phyloP scores from a whole-genome alignment of 2,329 filamentous ascomycete genomes.

The Ceratocystis huliohia region DNA sequence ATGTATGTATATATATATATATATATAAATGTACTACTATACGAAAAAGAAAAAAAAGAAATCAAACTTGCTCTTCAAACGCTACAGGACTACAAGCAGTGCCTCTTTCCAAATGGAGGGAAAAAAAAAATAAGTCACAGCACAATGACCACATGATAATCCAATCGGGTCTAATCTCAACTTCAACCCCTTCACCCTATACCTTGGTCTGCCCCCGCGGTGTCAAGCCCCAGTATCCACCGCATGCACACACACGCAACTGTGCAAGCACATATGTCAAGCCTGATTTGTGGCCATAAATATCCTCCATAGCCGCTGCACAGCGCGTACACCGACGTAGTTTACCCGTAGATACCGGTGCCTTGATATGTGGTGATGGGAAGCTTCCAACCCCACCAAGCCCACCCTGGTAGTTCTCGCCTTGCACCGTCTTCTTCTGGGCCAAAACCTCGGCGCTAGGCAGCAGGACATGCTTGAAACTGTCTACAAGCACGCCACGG shows the following conservation, averaged over 20 bases:
- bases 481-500: slow-evolving; percentile 35
- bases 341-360: slow-evolving; percentile 35
- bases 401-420: slow-evolving; percentile 19
- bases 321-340: slow-evolving; percentile 38
- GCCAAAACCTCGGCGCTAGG: slow-evolving; percentile 22
- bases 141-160: not conserved
- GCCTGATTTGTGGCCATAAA: slow-evolving; percentile 36
- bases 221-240: slow-evolving; percentile 38
- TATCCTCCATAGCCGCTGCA: slow-evolving; percentile 52
- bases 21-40: too few relatives aligned
- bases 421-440: slow-evolving; percentile 23
- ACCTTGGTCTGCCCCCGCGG: slow-evolving; percentile 17
- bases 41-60: not conserved
- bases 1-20: too few relatives aligned
- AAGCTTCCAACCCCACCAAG: slow-evolving; percentile 3
- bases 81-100: not conserved
- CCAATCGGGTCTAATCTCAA: not conserved
- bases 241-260: slow-evolving; percentile 43
- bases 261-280: slow-evolving; percentile 42
- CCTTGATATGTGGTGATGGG: slow-evolving; percentile 13
- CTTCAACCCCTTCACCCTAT: slow-evolving; percentile 1
- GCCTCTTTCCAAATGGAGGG: not conserved
- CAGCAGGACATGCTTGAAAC: slow-evolving; percentile 49
- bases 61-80: not conserved
- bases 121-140: not conserved